Evolutionary conservation across 306 rosid species (phyloP).

Genomic region (Senna tora): DNA sequence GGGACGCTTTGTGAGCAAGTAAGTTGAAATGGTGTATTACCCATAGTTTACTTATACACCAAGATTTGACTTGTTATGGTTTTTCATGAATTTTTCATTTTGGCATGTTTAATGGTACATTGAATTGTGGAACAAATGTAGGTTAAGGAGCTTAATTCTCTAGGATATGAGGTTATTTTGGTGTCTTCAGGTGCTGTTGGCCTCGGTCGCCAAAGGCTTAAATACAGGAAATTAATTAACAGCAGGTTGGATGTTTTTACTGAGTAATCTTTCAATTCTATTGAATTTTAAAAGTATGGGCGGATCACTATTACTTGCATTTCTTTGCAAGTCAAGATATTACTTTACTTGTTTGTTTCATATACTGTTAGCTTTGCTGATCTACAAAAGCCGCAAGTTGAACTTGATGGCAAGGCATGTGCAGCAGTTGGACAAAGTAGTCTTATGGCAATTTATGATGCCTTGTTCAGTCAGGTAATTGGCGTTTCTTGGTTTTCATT

Average conservation of each 20-base stretch:
- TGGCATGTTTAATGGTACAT: slow-evolving; percentile 7
- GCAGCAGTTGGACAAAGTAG: slow-evolving; percentile 97
- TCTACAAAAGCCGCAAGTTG: slow-evolving; percentile 95
- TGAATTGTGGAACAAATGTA: slow-evolving; percentile 46
- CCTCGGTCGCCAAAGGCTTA: slow-evolving; percentile 94
- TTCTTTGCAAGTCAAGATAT: slow-evolving; percentile 15
- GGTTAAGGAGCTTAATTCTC: slow-evolving; percentile 80
- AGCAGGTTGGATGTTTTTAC: slow-evolving; percentile 68
- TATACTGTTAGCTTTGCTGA: slow-evolving; percentile 77
- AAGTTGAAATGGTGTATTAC: not conserved
- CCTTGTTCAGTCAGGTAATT: slow-evolving; percentile 86
- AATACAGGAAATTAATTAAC: slow-evolving; percentile 75
- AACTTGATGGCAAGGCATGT: slow-evolving; percentile 97
- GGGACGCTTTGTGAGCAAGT: slow-evolving; percentile 96
- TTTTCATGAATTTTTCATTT: slow-evolving; percentile 27
- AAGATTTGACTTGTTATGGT: not conserved
- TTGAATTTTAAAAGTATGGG: not conserved
- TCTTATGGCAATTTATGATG: slow-evolving; percentile 93
- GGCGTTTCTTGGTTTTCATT: slow-evolving; percentile 5
- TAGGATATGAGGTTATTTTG: slow-evolving; percentile 84
- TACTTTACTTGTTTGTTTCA: slow-evolving; percentile 24
- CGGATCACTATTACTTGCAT: not conserved
- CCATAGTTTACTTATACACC: not conserved
- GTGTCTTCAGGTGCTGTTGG: slow-evolving; percentile 99
- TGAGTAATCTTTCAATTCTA: slow-evolving; percentile 1